phyloP scores from a whole-genome alignment of 2,329 filamentous ascomycete genomes.

The Ilyonectria mors-panacis region DNA sequence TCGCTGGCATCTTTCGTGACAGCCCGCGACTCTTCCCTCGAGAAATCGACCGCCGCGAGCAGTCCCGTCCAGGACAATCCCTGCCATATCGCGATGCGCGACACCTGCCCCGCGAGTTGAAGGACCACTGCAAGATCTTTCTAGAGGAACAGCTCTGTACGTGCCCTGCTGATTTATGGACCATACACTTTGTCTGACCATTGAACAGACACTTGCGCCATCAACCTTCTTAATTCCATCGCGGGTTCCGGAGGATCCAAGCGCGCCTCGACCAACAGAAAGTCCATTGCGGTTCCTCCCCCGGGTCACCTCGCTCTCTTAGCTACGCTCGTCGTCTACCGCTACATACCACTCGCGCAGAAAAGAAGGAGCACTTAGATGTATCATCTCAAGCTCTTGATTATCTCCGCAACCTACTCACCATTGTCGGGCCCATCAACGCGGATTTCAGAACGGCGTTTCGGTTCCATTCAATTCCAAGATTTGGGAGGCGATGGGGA shows the following conservation, averaged over 20 bases:
- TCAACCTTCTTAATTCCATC: conserved; percentile 76
- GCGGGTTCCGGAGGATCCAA: conserved; percentile 66
- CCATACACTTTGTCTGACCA: conserved; percentile 10
- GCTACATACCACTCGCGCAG: conserved; percentile 79
- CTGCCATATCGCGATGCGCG: conserved; percentile 67
- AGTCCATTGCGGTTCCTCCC: conserved; percentile 75
- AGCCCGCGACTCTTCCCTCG: conserved; percentile 46
- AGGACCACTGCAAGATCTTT: conserved; percentile 78
- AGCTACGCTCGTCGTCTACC: conserved; percentile 87
- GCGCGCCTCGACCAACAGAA: conserved; percentile 39
- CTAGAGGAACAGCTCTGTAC: conserved; percentile 82
- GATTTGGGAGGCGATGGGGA: conserved; percentile 51
- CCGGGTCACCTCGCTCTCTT: conserved; percentile 82
- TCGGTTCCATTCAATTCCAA: conserved; percentile 65
- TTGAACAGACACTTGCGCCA: conserved; percentile 58
- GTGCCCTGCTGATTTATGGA: conserved; percentile 36
- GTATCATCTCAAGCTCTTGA: conserved; percentile 77
- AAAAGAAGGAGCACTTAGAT: conserved; percentile 71
- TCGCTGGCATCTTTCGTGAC: conserved; percentile 56
- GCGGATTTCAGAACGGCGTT: conserved; percentile 82
- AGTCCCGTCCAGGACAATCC: conserved; percentile 51
- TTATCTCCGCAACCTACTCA: conserved; percentile 78
- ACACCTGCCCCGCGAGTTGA: conserved; percentile 74
- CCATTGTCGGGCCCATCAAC: conserved; percentile 77
- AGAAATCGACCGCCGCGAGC: conserved; percentile 55